phyloP scores from a whole-genome alignment of 2,329 filamentous ascomycete genomes.

The Exophiala oligosperma region DNA sequence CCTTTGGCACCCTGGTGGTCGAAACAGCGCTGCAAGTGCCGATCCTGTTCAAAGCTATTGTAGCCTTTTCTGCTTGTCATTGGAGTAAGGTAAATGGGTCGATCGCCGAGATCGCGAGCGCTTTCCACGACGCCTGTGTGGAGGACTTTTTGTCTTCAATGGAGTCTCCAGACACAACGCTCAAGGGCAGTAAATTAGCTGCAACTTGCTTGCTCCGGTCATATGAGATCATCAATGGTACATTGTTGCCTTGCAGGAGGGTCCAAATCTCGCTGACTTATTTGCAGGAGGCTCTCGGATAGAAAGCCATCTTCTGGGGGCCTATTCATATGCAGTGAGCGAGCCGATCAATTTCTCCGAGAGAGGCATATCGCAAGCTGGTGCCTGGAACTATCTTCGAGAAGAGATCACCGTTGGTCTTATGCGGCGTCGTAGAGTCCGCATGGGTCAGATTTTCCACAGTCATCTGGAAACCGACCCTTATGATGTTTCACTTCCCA shows the following conservation, averaged over 20 bases:
- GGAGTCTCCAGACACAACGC: constrained; percentile 35
- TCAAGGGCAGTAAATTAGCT: constrained; percentile 43
- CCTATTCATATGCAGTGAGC: not conserved
- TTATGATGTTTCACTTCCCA: not conserved
- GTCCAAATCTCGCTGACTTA: not conserved
- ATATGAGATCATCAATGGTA: not conserved
- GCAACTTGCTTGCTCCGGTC: constrained; percentile 43
- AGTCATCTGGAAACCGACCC: not conserved
- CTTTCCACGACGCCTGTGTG: constrained; percentile 31
- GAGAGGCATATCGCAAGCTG: not conserved
- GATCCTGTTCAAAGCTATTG: constrained; percentile 46
- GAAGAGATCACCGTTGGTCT: constrained; percentile 1
- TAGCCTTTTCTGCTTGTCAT: constrained; percentile 49
- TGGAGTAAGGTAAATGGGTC: constrained; percentile 28
- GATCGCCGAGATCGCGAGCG: constrained; percentile 10
- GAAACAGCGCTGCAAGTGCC: constrained; percentile 40
- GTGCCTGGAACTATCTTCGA: constrained; percentile 1
- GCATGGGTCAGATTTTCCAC: constrained; percentile 1
- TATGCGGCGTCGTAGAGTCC: not conserved
- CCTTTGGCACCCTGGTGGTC: constrained; percentile 41
- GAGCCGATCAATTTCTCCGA: constrained; percentile 1
- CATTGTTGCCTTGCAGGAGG: not conserved
- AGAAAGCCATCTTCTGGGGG: not conserved
- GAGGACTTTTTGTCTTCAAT: constrained; percentile 44
- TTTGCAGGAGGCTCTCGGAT: not conserved